Percentiles rank a stretch among this genome's conserved stretches.
Conservation (phyloP, 208 protist genomes). For the Trypanosoma mega region DNA sequence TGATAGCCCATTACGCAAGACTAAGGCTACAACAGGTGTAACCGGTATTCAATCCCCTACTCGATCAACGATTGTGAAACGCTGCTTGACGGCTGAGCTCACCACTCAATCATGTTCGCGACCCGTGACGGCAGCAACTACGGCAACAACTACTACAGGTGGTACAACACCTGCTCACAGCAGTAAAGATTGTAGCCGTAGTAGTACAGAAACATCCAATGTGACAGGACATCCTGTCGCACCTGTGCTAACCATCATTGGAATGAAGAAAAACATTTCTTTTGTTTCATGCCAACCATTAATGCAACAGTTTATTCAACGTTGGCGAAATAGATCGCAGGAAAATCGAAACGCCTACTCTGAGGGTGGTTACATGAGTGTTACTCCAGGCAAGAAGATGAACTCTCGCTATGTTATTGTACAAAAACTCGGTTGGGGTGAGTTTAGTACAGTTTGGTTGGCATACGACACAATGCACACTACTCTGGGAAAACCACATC, state of each 20-base stretch:
- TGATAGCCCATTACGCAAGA: conserved; percentile 1
- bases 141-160: conserved; percentile 6
- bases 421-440: conserved; percentile 84
- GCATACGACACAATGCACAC: conserved; percentile 70
- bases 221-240: not conserved
- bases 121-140: not conserved
- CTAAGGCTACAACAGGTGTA: not conserved
- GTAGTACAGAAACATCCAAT: conserved; percentile 16
- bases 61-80: conserved; percentile 4
- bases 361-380: conserved; percentile 75
- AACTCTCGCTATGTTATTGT: conserved; percentile 80
- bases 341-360: conserved; percentile 65
- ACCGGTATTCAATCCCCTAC: conserved; percentile 15
- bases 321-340: conserved; percentile 54
- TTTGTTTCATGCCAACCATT: conserved; percentile 24
- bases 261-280: not conserved
- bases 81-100: not conserved
- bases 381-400: conserved; percentile 59
- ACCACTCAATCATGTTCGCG: not conserved
- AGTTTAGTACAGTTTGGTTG: conserved; percentile 91
- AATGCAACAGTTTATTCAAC: conserved; percentile 48
- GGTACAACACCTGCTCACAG: conserved; percentile 15
- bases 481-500: conserved; percentile 26
- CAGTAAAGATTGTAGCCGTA: conserved; percentile 11
- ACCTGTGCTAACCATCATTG: not conserved